Evolutionary conservation across 2,329 filamentous ascomycete species (phyloP).

Genomic region (Nothophaeocryptopus gaeumannii): DNA sequence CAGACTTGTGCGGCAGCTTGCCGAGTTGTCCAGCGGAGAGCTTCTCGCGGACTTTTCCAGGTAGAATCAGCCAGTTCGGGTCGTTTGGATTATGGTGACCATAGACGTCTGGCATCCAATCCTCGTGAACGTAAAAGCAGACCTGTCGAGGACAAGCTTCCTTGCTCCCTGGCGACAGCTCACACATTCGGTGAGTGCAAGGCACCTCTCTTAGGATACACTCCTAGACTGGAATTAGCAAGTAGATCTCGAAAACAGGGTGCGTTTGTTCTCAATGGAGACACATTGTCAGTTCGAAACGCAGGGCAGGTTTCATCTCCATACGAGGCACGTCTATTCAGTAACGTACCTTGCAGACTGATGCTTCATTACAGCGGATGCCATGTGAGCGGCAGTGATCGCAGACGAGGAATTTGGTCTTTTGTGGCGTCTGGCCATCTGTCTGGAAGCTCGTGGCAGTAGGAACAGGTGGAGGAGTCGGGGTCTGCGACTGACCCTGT

Average conservation of each 20-base stretch:
- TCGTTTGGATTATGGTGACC: constrained; percentile 17
- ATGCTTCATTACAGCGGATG: constrained; percentile 23
- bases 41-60: constrained; percentile 17
- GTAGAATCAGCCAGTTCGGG: constrained; percentile 19
- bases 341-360: constrained; percentile 22
- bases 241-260: too few relatives aligned
- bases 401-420: constrained; percentile 19
- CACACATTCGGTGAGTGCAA: constrained; percentile 20
- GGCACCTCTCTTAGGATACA: constrained; percentile 19
- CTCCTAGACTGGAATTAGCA: constrained; percentile 1
- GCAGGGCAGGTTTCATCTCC: too few relatives aligned
- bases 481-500: neutral
- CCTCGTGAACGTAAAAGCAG: constrained; percentile 22
- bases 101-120: constrained; percentile 22
- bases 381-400: constrained; percentile 23
- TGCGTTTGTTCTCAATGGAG: too few relatives aligned
- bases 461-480: neutral
- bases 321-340: constrained; percentile 16
- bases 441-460: neutral
- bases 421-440: constrained; percentile 5
- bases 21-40: constrained; percentile 14
- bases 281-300: too few relatives aligned
- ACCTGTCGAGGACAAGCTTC: constrained; percentile 17
- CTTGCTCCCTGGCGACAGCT: constrained; percentile 14
- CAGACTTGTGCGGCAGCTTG: constrained; percentile 5